Evolutionary conservation across 2,329 filamentous ascomycete species (phyloP).

Genomic region (Erysiphe pulchra): DNA sequence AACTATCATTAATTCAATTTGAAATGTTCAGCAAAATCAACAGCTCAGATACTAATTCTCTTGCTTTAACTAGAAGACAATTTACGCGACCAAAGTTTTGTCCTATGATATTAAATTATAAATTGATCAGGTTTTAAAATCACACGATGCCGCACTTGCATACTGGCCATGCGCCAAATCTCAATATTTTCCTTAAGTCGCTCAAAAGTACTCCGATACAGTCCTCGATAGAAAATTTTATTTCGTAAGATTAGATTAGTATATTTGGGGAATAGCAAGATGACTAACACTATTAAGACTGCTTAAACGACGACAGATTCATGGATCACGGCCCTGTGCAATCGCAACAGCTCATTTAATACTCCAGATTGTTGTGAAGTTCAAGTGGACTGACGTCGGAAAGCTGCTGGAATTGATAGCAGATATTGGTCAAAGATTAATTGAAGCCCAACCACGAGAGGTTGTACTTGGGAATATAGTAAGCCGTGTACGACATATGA

Average conservation of each 20-base stretch:
- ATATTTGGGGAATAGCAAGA: too few relatives aligned
- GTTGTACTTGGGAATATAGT: conserved; percentile 89
- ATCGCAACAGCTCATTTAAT: conserved; percentile 78
- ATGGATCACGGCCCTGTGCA: conserved; percentile 66
- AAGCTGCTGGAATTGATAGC: conserved; percentile 61
- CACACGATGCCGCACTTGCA: conserved; percentile 22
- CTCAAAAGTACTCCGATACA: conserved; percentile 54
- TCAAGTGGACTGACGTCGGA: conserved; percentile 51
- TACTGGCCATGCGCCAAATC: conserved; percentile 36
- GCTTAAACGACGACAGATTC: conserved; percentile 75
- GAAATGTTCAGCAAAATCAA: too few relatives aligned
- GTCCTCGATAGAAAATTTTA: conserved; percentile 57
- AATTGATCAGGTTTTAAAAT: not conserved
- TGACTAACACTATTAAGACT: conserved; percentile 21
- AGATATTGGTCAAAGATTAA: conserved; percentile 50
- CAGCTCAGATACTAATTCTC: too few relatives aligned
- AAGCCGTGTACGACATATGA: conserved; percentile 65
- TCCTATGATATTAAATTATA: too few relatives aligned
- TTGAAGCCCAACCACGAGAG: conserved; percentile 62
- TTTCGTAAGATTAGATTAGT: conserved; percentile 29
- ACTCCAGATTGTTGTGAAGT: conserved; percentile 59
- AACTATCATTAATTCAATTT: too few relatives aligned
- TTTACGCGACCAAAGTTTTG: too few relatives aligned
- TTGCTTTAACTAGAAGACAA: too few relatives aligned
- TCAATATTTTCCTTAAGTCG: conserved; percentile 56